These are phyloP conservation scores for Jamesozyma rosinii DNA, from an alignment of 805 yeast genomes.

Conservation along the genomic window DNA sequence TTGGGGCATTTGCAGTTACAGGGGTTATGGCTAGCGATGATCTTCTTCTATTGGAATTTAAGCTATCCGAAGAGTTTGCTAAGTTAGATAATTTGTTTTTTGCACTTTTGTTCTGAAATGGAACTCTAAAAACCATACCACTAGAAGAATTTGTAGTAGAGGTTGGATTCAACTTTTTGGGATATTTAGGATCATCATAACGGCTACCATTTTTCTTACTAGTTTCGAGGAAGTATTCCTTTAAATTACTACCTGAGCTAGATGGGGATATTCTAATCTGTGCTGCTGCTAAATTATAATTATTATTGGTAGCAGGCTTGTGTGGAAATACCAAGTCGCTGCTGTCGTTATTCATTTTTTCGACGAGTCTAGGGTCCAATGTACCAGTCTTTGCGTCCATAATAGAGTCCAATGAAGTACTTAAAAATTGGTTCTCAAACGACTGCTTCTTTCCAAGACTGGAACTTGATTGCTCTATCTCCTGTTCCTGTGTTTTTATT, in stretches of 20 bases:
- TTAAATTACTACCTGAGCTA: neutral
- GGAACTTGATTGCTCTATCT: neutral
- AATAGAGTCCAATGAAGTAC: constrained; percentile 1
- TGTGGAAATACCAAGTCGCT: neutral
- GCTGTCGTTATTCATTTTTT: neutral
- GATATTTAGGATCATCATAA: constrained; percentile 3
- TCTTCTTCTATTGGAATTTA: constrained; percentile 7
- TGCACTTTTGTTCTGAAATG: constrained; percentile 46
- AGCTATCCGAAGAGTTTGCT: neutral
- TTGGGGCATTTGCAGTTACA: constrained; percentile 1
- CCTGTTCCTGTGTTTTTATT: neutral
- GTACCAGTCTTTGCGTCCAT: neutral
- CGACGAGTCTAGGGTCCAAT: neutral
- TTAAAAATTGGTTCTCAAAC: neutral
- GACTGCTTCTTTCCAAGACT: neutral
- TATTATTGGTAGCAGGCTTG: neutral
- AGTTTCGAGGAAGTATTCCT: neutral
- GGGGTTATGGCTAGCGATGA: constrained; percentile 12
- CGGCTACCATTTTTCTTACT: neutral
- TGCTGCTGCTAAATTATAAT: neutral
- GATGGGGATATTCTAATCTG: constrained; percentile 5
- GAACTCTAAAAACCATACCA: constrained; percentile 47
- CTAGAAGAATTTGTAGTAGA: constrained; percentile 21
- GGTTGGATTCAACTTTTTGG: neutral
- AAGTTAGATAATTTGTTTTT: neutral